Base-by-base conservation (phyloP, 805 yeast species). In the Ogataea chonburiensis region DNA sequence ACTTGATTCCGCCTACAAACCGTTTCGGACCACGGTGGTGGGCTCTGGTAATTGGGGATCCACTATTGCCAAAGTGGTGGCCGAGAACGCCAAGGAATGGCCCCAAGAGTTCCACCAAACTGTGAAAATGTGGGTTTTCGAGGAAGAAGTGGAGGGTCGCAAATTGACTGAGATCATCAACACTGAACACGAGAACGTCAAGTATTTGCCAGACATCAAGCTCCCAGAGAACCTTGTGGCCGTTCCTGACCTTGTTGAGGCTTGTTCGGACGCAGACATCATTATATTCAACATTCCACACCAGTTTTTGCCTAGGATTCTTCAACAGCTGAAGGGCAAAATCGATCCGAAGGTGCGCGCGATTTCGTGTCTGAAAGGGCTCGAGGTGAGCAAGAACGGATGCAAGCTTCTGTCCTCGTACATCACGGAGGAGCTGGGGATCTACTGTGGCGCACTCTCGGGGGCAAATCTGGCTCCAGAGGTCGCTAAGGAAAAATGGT, bases 21-120 rank as follows among this genome's bases (percentile, higher is more conserved):
- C 64, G 15, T 79, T 68, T 65, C 75, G 70, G 53, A 72, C 81
- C 27, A 70, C 88, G 25, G 86, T 88, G 37, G 80, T 93, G 47
- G 98, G 98, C 26, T 88, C 97, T 19, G 98, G 98, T 60, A 91
- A 91, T 67, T 91, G 98, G 86, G 98, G 98, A 47, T 87, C 96
- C 24, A 91, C 98, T 13, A 88, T 93, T 37, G 97, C 98, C 45
- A 91, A 93, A 63, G 87, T 91, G 28, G 81, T 88, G 17, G 88
- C 97, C 24, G 98, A 93, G 64, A 89, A 88, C 62, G 71, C 89
- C 27, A 71, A 71, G 13, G 76, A 75, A 45, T 75, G 86, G 63
- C 81, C 89, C 24, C 71, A 77, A 24, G 66, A 86, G 54, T 93
- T 93, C 63, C 72, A 77, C 42, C 67, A 66, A 43, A 67, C 75